phyloP scores from a whole-genome alignment of 169 alveolate species.

The Hepatocystis sp. region DNA sequence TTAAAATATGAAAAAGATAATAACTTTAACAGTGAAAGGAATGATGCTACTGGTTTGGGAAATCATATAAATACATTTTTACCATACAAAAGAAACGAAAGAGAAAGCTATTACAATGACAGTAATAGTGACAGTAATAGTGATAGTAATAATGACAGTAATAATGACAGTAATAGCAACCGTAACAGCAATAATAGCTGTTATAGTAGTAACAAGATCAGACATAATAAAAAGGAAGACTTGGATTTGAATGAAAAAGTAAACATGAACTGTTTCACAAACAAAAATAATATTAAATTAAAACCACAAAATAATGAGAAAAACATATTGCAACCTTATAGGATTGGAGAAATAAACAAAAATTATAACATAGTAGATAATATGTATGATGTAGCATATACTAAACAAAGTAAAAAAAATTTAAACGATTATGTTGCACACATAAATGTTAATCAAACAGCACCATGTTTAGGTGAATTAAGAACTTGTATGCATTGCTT shows the following conservation, averaged over 20 bases:
- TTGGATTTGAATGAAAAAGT: slow-evolving; percentile 57
- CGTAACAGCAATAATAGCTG: background rate
- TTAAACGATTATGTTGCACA: slow-evolving; percentile 53
- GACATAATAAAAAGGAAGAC: no score
- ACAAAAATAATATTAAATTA: slow-evolving; percentile 15
- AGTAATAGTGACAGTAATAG: background rate
- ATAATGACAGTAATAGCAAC: background rate
- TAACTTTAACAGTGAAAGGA: slow-evolving; percentile 11
- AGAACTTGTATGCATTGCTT: slow-evolving; percentile 75
- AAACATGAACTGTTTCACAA: slow-evolving; percentile 61
- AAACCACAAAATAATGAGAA: slow-evolving; percentile 18
- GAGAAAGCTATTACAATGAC: background rate
- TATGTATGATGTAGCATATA: slow-evolving; percentile 55
- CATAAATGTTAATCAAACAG: slow-evolving; percentile 66
- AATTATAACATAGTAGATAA: slow-evolving; percentile 59
- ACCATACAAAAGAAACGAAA: slow-evolving; percentile 38
- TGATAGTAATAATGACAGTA: background rate
- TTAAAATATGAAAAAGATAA: slow-evolving; percentile 55
- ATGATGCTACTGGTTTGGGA: slow-evolving; percentile 22
- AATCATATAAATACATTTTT: slow-evolving; percentile 29
- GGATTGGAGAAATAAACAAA: slow-evolving; percentile 68
- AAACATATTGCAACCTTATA: slow-evolving; percentile 17
- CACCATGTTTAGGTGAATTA: slow-evolving; percentile 74
- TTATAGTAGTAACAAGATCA: no score
- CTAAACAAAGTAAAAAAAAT: slow-evolving; percentile 12